Percentiles rank a stretch among this genome's conserved stretches.
phyloP scores from a whole-genome alignment of 2,329 filamentous ascomycete species.

The Cercospora janseana region DNA sequence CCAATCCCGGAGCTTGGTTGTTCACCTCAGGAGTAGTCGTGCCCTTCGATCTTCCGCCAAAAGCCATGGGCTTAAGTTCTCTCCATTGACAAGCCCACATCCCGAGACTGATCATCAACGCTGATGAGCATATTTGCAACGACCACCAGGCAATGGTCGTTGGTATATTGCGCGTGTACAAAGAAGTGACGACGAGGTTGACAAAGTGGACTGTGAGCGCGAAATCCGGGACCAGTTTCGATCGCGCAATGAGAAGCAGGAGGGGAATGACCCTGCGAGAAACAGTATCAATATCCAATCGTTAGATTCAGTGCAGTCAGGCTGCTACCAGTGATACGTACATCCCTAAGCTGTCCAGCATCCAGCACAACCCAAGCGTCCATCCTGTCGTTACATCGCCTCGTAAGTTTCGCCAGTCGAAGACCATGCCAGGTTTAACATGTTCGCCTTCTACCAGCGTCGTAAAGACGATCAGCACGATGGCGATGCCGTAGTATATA shows the following conservation, averaged over 20 bases:
- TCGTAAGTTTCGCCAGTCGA: constrained; percentile 63
- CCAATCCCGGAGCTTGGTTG: constrained; percentile 27
- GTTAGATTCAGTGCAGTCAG: too few species aligned
- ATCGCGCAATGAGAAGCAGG: constrained; percentile 78
- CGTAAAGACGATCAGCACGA: constrained; percentile 64
- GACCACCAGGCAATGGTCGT: constrained; percentile 84
- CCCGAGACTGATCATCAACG: constrained; percentile 67
- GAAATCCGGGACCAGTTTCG: constrained; percentile 93
- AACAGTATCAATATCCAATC: constrained; percentile 3
- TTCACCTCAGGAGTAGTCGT: constrained; percentile 22
- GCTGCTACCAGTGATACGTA: constrained; percentile 42
- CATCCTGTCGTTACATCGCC: constrained; percentile 69
- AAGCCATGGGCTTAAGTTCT: constrained; percentile 83
- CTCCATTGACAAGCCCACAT: constrained; percentile 91
- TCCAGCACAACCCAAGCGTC: constrained; percentile 67
- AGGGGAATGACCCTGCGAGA: constrained; percentile 71
- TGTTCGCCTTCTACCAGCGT: constrained; percentile 63
- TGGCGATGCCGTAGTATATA: constrained; percentile 62
- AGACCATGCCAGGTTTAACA: constrained; percentile 58
- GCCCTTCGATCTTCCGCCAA: constrained; percentile 59
- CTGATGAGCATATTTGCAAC: constrained; percentile 60
- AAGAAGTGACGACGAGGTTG: constrained; percentile 71
- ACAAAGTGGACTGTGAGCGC: constrained; percentile 83
- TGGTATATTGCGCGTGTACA: constrained; percentile 77
- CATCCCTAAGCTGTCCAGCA: constrained; percentile 64